phyloP scores from a whole-genome alignment of 2,329 filamentous ascomycete genomes.

The Byssothecium circinans region DNA sequence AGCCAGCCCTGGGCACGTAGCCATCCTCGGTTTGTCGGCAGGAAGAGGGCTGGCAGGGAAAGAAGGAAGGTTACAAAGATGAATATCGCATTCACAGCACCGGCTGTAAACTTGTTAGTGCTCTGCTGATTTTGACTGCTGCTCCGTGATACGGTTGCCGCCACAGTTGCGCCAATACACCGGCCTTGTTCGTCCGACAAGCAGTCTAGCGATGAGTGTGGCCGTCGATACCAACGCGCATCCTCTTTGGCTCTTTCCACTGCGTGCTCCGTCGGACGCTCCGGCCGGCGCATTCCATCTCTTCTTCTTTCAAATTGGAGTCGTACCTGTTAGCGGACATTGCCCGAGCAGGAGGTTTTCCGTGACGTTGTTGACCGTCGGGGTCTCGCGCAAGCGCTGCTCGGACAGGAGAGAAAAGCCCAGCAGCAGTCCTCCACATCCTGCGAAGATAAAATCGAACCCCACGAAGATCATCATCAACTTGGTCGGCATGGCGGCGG shows the following conservation, averaged over 20 bases:
- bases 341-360: constrained; percentile 54
- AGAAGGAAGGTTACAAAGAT: constrained; percentile 70
- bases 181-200: constrained; percentile 3
- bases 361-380: constrained; percentile 54
- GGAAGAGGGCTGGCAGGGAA: constrained; percentile 71
- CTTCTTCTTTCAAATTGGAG: constrained; percentile 3
- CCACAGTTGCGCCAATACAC: constrained; percentile 29
- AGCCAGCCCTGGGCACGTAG: constrained; percentile 71
- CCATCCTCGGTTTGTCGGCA: constrained; percentile 66
- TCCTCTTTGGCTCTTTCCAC: neutral
- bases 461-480: constrained; percentile 56
- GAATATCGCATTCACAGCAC: constrained; percentile 71
- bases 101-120: constrained; percentile 52
- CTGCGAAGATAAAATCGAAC: constrained; percentile 56
- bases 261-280: neutral
- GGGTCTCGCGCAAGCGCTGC: constrained; percentile 44
- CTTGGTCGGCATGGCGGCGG: constrained; percentile 53
- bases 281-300: neutral
- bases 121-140: constrained; percentile 5
- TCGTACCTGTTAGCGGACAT: constrained; percentile 57
- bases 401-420: constrained; percentile 56
- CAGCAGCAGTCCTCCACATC: constrained; percentile 55
- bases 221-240: neutral
- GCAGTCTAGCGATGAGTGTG: neutral
- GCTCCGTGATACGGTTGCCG: constrained; percentile 17